Conservation (phyloP, 2,329 filamentous ascomycete species). For the Karstenula rhodostoma region DNA sequence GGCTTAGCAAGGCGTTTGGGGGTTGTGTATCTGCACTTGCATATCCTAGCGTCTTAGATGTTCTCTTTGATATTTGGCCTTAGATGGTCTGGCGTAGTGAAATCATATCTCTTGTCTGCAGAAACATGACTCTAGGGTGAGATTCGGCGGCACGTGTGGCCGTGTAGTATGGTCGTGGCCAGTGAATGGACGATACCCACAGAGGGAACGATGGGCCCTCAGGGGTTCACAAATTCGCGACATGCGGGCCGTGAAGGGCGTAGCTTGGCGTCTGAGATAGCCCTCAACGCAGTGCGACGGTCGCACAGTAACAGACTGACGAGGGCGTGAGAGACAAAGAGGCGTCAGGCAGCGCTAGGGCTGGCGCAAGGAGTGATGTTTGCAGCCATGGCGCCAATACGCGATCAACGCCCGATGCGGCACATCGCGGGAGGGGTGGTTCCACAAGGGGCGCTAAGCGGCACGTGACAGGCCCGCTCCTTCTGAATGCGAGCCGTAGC, state of each 20-base stretch:
- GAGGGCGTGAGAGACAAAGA: slow-evolving; percentile 6
- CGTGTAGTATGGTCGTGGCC: background rate
- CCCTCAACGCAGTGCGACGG: slow-evolving; percentile 8
- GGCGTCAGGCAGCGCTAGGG: background rate
- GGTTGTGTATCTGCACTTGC: slow-evolving; percentile 21
- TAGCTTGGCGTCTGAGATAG: background rate
- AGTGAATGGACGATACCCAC: too few species aligned
- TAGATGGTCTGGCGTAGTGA: slow-evolving; percentile 1
- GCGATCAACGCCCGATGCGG: background rate
- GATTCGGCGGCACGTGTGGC: background rate
- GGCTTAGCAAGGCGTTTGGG: slow-evolving; percentile 29
- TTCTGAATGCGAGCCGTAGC: slow-evolving; percentile 14
- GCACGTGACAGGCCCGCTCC: slow-evolving; percentile 8
- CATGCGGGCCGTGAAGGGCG: too few species aligned
- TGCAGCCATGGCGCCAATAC: slow-evolving; percentile 1
- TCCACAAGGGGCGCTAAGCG: slow-evolving; percentile 5
- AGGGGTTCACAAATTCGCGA: too few species aligned
- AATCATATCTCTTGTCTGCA: background rate
- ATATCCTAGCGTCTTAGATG: slow-evolving; percentile 27
- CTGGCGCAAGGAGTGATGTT: background rate
- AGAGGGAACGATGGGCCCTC: background rate
- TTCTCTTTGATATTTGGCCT: slow-evolving; percentile 20
- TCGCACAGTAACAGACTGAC: background rate
- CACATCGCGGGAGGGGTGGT: slow-evolving; percentile 11
- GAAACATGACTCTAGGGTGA: background rate